These are phyloP conservation scores for Chalciporus piperatus DNA, from an alignment of 768 basidiomycete species.

Conservation along the genomic window DNA sequence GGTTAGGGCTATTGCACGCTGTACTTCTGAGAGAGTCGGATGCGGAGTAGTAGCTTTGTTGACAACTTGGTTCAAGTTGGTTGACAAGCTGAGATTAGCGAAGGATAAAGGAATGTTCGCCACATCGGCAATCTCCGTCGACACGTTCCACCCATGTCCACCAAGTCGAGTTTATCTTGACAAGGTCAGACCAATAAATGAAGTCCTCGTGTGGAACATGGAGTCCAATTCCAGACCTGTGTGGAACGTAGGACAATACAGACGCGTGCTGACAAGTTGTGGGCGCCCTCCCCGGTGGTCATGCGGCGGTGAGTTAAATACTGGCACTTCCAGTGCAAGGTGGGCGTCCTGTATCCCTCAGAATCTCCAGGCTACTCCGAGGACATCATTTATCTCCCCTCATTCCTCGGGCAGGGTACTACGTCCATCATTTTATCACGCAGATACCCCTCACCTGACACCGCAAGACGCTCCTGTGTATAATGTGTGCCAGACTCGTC, in stretches of 20 bases:
- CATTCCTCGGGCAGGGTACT: not conserved
- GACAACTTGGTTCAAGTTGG: too few relatives aligned
- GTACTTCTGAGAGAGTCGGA: too few relatives aligned
- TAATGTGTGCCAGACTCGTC: conserved; percentile 14
- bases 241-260: conserved; percentile 24
- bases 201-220: conserved; percentile 15
- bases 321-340: not conserved
- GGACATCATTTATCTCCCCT: conserved; percentile 1
- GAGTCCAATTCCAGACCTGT: conserved; percentile 13
- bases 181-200: conserved; percentile 13
- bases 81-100: not conserved
- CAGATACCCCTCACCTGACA: not conserved
- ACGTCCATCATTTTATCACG: not conserved
- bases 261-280: conserved; percentile 7
- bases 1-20: too few relatives aligned
- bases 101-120: not conserved
- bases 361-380: not conserved
- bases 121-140: conserved; percentile 14
- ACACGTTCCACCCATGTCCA: conserved; percentile 10
- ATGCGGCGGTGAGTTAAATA: conserved; percentile 26
- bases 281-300: conserved; percentile 1
- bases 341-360: not conserved
- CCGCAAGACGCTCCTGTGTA: not conserved
- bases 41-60: too few relatives aligned
- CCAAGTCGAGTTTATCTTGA: conserved; percentile 8